phyloP scores from a whole-genome alignment of 1,284 basidiomycete genomes.

The Omphalotus olearius region DNA sequence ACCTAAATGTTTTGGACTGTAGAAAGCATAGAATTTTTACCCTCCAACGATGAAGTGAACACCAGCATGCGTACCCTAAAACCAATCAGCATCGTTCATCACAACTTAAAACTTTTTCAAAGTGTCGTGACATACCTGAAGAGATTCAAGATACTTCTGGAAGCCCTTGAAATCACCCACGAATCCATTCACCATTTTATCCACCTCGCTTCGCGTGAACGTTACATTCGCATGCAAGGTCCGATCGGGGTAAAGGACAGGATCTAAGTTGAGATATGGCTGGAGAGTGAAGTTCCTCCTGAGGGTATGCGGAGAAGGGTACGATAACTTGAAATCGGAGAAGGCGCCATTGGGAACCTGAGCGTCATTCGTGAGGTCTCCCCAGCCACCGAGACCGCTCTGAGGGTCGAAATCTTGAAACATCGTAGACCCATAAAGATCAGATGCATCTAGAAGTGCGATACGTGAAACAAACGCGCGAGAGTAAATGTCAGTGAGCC shows the following conservation, averaged over 20 bases:
- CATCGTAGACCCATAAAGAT: conserved; percentile 26
- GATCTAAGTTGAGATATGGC: conserved; percentile 20
- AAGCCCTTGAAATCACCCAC: conserved; percentile 30
- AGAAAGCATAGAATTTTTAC: neutral
- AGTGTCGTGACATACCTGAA: neutral
- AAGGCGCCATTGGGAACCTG: conserved; percentile 29
- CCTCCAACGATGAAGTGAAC: neutral
- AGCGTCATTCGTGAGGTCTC: conserved; percentile 27
- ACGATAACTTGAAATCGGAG: conserved; percentile 24
- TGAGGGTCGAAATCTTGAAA: conserved; percentile 25
- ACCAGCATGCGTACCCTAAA: neutral
- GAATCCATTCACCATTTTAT: conserved; percentile 23
- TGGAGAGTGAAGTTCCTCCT: conserved; percentile 32
- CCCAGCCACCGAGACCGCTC: conserved; percentile 34
- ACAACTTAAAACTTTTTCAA: too few relatives aligned
- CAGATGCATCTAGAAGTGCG: conserved; percentile 23
- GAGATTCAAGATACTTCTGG: conserved; percentile 27
- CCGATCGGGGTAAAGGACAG: conserved; percentile 20
- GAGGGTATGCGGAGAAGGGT: conserved; percentile 30
- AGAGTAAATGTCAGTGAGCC: neutral
- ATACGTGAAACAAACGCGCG: neutral
- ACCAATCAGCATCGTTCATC: neutral
- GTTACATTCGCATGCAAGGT: conserved; percentile 24
- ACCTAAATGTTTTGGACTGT: neutral
- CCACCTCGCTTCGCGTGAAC: conserved; percentile 24